Base-by-base conservation (phyloP, 805 yeast genomes). In the Cyberlindnera maclurae region DNA sequence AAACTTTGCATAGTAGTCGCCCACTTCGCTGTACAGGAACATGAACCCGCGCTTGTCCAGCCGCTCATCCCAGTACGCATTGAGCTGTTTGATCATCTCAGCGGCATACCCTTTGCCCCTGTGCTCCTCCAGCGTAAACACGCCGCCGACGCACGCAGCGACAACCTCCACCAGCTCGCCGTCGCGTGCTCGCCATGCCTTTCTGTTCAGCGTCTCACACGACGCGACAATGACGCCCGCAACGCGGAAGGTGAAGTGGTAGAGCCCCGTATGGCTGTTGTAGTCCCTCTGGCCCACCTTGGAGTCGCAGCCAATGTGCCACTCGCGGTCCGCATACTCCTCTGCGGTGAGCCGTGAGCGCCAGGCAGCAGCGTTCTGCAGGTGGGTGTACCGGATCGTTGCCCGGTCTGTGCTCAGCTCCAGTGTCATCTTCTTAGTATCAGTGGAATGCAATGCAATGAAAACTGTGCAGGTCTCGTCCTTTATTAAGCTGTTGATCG, bases 11-110 rank as follows among this genome's bases (percentile, higher is more conserved):
- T 87, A 87, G 48, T 71, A 84, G 26, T 67, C 70, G 12, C 83
- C 90, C 15, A 83, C 75, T 35, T 80, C 93, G 44, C 90, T 80
- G 67, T 84, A 85, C 37, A 86, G 66, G 30, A 65, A 64, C 28
- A 68, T 57, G 12, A 70, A 54, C 16, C 57, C 43, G 15, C 60
- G 52, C 9, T 52, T 46, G 34, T 57, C 46, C 26, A 65, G 57
- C 20, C 56, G 56, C 3, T 58, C 44, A 17, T 61, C 70, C 41
- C 61, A 60, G 34, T 53, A 54, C 5, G 57, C 46, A 38, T 63
- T 59, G 28, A 75, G 47, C 31, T 41, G 31, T 17, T 39, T 34
- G 32, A 79, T 59, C 79, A 79, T 69, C 20, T 41, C 38, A 7
- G 56, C 55, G 0, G 82, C 83, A 49, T 74, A 76, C 3, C 83